Percentiles rank a stretch among this genome's conserved stretches.
phyloP scores from a whole-genome alignment of 73 alveolate species.

The Symbiodinium pilosum region DNA sequence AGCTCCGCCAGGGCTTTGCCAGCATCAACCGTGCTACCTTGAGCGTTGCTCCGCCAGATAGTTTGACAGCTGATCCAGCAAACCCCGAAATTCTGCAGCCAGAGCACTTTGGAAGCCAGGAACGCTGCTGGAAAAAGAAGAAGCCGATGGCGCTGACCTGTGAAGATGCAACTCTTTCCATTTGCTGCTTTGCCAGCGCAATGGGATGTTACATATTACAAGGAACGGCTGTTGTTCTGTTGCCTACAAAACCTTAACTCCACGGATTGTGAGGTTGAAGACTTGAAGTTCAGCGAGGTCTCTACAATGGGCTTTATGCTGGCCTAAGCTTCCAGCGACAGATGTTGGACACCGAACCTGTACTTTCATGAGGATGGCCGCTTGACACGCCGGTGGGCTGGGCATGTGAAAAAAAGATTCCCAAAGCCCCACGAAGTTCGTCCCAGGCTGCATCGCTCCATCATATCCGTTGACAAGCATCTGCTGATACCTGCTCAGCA shows the following conservation, averaged over 20 bases:
- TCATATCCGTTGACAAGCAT: neutral
- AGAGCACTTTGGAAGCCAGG: neutral
- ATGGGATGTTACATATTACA: no score
- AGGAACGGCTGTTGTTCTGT: no score
- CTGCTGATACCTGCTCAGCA: neutral
- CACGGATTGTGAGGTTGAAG: no score
- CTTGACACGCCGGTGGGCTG: neutral
- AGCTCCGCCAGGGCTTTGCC: conserved; percentile 52
- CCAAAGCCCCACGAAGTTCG: neutral
- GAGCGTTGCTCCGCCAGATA: no score
- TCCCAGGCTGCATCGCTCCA: conserved; percentile 10
- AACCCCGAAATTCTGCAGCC: neutral
- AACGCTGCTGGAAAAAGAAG: neutral
- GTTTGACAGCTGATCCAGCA: no score
- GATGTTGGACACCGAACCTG: conserved; percentile 17
- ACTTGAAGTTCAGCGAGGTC: no score
- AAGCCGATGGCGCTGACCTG: neutral
- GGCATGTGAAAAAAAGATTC: neutral
- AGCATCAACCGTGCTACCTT: conserved; percentile 38
- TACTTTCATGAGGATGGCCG: neutral
- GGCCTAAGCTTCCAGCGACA: no score
- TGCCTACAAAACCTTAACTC: no score
- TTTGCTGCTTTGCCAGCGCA: no score
- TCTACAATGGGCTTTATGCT: no score
- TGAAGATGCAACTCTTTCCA: no score